Evolutionary conservation across 129 eudicot species (phyloP), one percentile per base, ranked within the genome.

Genomic region (Daucus carota): DNA sequence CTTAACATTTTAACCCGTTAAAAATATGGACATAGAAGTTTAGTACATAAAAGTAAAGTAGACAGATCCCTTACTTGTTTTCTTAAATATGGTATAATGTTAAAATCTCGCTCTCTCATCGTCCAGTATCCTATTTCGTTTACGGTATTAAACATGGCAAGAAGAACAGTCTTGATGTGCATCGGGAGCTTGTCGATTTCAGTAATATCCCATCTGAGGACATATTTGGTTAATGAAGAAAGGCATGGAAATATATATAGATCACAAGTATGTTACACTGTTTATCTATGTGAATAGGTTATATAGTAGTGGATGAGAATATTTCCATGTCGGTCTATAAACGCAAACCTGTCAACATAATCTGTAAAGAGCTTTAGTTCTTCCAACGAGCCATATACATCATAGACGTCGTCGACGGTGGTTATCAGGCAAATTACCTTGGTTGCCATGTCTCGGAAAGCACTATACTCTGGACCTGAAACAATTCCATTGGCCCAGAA

Each of bases 121-220:
- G 66, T 59, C 47, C 66, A 63, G 33, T 62, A 62, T 10, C 69
- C 38, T 7, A 62, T 29, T 13, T 62, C 69, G 3, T 62, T 62
- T 13, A 13, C 9, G 5, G 72, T 29, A 59, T 75, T 75, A 34
- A 57, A 57, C 65, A 75, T 2, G 10, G 72, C 79, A 32, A 75
- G 38, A 36, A 75, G 31, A 38, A 63, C 7, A 1, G 33, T 62
- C 15, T 32, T 26, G 3, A 62, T 62, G 16, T 62, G 5, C 34
- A 9, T 24, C 0, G 69, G 69, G 1, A 62, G 20, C 38, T 62
- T 62, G 33, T 62, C 69, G 22, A 62, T 62, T 38, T 62, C n/a
- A n/a, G n/a, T n/a, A n/a, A n/a, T n/a, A n/a, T n/a, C n/a, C n/a
- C n/a, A n/a, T n/a, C n/a, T n/a, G 34, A 62, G 29, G 10, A 0